Base-by-base conservation (phyloP, 2,329 filamentous ascomycete genomes). In the Penicillium sp. region DNA sequence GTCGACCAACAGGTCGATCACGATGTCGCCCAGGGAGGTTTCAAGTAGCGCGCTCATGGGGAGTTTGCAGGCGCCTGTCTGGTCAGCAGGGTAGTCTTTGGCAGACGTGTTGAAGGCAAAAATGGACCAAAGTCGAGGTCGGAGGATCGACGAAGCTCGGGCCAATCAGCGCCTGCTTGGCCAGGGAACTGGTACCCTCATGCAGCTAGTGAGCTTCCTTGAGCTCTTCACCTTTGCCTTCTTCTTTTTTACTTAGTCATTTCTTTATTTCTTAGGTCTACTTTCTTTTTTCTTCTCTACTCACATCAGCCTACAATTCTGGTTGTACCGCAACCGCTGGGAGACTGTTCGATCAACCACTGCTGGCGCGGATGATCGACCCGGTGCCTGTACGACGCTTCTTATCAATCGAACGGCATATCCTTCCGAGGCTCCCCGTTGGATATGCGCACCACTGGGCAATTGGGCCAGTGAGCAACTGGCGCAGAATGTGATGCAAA, bases 31-130 rank as follows among this genome's bases (percentile, higher is more conserved):
- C 1, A 89, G 87, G 61, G 91, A 97, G 37, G 95, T 97, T 81
- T 99, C 94, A 55, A 99, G 84, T 33, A 98, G 85, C 59, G 97
- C 94, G 65, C 92, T 97, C 94, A 98, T 98, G 61, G 51, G 45
- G 60, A 47, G 60, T 53, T 42, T 47, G 24, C 7, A 6, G 45
- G 24, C 17, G 24, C 9, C 5, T 28, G 15, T 35, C 30, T 22
- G 50, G 30, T 35, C 30, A 22, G 50, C 28, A 37, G 22, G 49
- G 49, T 26, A 30, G 28, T 30, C 4, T 50, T 15, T n/a, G 22
- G 44, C 44, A 9, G 44, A 47, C 28, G 38, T 38, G 38, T 7
- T 28, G 13, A 13, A 19, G 30, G 10, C 47, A 17, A 22, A 35
- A 53, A 49, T 24, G 45, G 17, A 15, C 30, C 3, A 53, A 53